phyloP scores from a whole-genome alignment of 257 asterid genomes.

The Marsdenia floribunda region DNA sequence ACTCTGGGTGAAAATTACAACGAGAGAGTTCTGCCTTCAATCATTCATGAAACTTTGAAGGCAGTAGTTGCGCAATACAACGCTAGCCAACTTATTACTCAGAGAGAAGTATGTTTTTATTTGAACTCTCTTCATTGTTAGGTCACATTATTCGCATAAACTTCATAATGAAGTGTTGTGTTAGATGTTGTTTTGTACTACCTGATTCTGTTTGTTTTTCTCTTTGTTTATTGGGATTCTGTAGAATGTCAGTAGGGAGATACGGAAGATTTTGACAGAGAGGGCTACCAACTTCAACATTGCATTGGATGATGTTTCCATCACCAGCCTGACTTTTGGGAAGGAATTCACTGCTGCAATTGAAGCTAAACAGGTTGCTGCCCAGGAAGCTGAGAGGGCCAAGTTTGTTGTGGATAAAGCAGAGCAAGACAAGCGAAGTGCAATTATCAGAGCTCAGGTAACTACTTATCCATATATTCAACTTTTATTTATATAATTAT shows the following conservation, averaged over 20 bases:
- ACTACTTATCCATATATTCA: neutral
- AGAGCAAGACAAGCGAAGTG: conserved; percentile 87
- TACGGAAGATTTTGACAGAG: conserved; percentile 64
- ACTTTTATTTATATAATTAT: neutral
- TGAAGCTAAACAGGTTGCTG: conserved; percentile 97
- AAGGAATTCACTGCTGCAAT: conserved; percentile 89
- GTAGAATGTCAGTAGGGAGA: conserved; percentile 85
- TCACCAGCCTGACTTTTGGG: conserved; percentile 77
- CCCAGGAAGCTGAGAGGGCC: conserved; percentile 96
- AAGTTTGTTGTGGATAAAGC: conserved; percentile 91
- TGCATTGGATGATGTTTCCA: conserved; percentile 93
- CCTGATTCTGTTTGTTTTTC: neutral
- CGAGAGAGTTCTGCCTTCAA: conserved; percentile 84
- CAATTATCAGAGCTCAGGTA: conserved; percentile 92
- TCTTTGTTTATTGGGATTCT: conserved; percentile 6
- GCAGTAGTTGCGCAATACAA: conserved; percentile 91
- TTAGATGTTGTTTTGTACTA: neutral
- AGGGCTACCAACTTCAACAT: conserved; percentile 85
- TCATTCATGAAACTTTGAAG: conserved; percentile 85
- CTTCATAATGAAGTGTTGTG: neutral
- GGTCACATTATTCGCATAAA: neutral
- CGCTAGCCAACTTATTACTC: conserved; percentile 94
- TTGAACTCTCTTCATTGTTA: neutral
- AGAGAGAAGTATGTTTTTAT: conserved; percentile 64
- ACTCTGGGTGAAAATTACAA: conserved; percentile 85